phyloP scores from a whole-genome alignment of 371 early-diverging fungal genomes.

The Syncephalastrum racemosum region DNA sequence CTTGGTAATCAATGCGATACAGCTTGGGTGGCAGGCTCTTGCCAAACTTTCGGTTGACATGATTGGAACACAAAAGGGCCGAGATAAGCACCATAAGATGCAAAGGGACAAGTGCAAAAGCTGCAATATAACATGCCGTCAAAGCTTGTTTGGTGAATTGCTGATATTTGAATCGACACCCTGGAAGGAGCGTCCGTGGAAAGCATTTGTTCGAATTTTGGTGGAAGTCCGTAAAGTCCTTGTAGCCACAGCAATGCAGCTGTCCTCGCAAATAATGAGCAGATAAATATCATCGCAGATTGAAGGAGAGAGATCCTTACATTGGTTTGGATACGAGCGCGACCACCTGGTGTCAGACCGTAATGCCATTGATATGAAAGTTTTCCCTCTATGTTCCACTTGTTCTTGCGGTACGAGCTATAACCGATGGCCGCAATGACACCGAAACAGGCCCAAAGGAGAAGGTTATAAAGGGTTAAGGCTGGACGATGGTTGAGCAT shows the following conservation, averaged over 20 bases:
- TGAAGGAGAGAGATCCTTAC: slow-evolving; percentile 21
- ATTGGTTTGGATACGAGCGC: slow-evolving; percentile 46
- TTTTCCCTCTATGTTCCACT: slow-evolving; percentile 48
- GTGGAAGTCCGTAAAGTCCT: slow-evolving; percentile 51
- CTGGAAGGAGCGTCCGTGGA: slow-evolving; percentile 55
- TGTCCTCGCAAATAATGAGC: slow-evolving; percentile 9
- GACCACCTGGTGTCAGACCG: slow-evolving; percentile 30
- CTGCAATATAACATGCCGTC: slow-evolving; percentile 42
- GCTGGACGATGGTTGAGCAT: slow-evolving; percentile 52
- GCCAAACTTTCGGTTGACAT: slow-evolving; percentile 54
- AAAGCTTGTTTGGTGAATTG: slow-evolving; percentile 44
- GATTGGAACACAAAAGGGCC: slow-evolving; percentile 57
- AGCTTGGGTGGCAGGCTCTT: slow-evolving; percentile 51
- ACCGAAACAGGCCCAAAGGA: slow-evolving; percentile 59
- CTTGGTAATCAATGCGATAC: slow-evolving; percentile 49
- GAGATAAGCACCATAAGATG: slow-evolving; percentile 52
- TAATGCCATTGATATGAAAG: slow-evolving; percentile 55
- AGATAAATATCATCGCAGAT: background rate
- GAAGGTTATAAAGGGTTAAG: slow-evolving; percentile 45
- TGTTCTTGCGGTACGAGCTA: slow-evolving; percentile 47
- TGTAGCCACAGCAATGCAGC: slow-evolving; percentile 63
- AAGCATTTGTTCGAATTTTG: slow-evolving; percentile 58
- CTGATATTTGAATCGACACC: slow-evolving; percentile 52
- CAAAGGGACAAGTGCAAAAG: slow-evolving; percentile 48
- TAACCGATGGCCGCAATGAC: slow-evolving; percentile 58